These are phyloP conservation scores for Mesembryanthemum crystallinum DNA, from an alignment of 148 eudicot genomes.

Conservation along the genomic window DNA sequence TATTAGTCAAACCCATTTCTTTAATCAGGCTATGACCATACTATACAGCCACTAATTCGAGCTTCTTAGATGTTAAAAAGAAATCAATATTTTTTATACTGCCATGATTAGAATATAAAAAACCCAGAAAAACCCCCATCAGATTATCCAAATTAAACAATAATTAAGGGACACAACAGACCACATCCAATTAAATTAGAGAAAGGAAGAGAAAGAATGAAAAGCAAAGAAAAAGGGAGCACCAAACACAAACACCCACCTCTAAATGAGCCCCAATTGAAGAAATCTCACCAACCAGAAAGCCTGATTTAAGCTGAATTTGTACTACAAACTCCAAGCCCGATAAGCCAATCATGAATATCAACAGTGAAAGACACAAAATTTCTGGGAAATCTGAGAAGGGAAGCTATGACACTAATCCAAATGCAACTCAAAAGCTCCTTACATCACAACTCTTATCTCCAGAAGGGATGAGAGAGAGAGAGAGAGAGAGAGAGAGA, in stretches of 20 bases:
- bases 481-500: conserved; percentile 12
- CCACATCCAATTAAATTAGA: conserved; percentile 11
- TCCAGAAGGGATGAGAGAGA: conserved; percentile 17
- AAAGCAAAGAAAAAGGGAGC: conserved; percentile 4
- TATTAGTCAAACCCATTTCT: conserved; percentile 51
- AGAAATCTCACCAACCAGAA: conserved; percentile 25
- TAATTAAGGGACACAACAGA: conserved; percentile 14
- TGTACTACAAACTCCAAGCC: conserved; percentile 22
- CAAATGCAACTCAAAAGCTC: conserved; percentile 34
- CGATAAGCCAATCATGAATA: conserved; percentile 33
- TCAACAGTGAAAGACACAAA: conserved; percentile 25
- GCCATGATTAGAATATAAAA: conserved; percentile 43
- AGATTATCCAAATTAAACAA: conserved; percentile 44
- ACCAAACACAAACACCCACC: conserved; percentile 29
- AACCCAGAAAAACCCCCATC: conserved; percentile 48
- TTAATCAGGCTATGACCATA: conserved; percentile 43
- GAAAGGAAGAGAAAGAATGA: neutral
- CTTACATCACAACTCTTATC: conserved; percentile 20
- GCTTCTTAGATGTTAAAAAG: conserved; percentile 36
- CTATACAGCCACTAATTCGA: conserved; percentile 37
- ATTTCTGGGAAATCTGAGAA: conserved; percentile 31
- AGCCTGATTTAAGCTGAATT: conserved; percentile 17
- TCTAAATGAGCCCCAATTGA: conserved; percentile 29
- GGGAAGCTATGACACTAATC: conserved; percentile 38
- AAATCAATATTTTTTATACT: conserved; percentile 38